phyloP scores from a whole-genome alignment of 495 filamentous ascomycete genomes.

The Margaritispora aquatica region DNA sequence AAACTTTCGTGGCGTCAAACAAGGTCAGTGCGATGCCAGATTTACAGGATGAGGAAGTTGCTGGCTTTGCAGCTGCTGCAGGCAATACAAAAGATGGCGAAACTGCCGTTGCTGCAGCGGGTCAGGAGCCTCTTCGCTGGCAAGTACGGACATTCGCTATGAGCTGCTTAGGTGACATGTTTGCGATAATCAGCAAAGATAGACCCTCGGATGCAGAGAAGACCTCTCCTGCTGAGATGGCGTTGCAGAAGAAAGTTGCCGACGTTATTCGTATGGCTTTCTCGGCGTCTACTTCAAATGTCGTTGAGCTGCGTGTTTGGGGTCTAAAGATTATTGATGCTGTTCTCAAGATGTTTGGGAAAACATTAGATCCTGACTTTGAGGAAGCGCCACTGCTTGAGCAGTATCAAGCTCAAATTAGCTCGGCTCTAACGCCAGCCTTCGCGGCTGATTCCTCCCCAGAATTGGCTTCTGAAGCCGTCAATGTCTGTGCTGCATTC shows the following conservation, averaged over 20 bases:
- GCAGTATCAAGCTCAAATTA: conserved; percentile 97
- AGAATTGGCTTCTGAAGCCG: conserved; percentile 87
- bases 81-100: conserved; percentile 59
- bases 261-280: conserved; percentile 98
- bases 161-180: conserved; percentile 80
- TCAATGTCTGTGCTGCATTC: conserved; percentile 96
- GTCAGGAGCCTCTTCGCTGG: conserved; percentile 89
- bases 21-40: conserved; percentile 56
- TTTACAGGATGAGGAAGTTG: conserved; percentile 91
- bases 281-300: conserved; percentile 89
- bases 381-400: conserved; percentile 91
- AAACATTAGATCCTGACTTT: conserved; percentile 92
- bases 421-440: conserved; percentile 90
- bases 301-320: conserved; percentile 81
- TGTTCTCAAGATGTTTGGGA: conserved; percentile 92
- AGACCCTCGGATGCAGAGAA: conserved; percentile 58
- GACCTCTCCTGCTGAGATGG: conserved; percentile 61
- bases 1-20: conserved; percentile 38
- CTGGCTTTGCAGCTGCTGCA: conserved; percentile 76
- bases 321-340: conserved; percentile 91
- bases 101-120: conserved; percentile 49
- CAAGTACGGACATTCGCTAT: conserved; percentile 94
- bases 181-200: conserved; percentile 68
- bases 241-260: conserved; percentile 76
- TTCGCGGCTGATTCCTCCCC: conserved; percentile 95